Evolutionary conservation across 2,329 filamentous ascomycete genomes (phyloP).

Genomic region (Sarocladiaceae sp.): DNA sequence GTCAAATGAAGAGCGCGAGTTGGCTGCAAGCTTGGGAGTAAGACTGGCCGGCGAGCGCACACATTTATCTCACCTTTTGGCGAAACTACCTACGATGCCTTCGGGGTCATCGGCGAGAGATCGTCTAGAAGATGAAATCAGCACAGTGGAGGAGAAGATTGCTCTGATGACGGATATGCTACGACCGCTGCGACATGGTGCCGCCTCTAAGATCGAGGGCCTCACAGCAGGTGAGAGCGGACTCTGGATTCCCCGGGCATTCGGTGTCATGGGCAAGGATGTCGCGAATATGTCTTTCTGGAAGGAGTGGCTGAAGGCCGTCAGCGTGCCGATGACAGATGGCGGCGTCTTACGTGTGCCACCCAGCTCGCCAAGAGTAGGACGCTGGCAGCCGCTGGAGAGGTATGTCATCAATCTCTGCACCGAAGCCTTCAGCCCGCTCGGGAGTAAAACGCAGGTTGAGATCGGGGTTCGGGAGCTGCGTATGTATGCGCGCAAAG

Average conservation of each 20-base stretch:
- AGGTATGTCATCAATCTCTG: conserved; percentile 96
- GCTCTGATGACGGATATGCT: conserved; percentile 93
- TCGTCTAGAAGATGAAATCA: conserved; percentile 85
- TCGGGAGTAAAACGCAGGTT: conserved; percentile 91
- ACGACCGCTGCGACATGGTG: conserved; percentile 84
- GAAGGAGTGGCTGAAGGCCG: conserved; percentile 95
- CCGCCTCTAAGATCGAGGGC: conserved; percentile 94
- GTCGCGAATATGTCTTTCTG: conserved; percentile 80
- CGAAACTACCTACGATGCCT: conserved; percentile 70
- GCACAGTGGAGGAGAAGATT: conserved; percentile 94
- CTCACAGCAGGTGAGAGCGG: conserved; percentile 92
- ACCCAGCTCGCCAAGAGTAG: conserved; percentile 80
- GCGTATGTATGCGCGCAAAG: conserved; percentile 85
- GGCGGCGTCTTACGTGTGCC: conserved; percentile 77
- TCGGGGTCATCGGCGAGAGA: conserved; percentile 81
- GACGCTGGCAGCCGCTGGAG: conserved; percentile 93
- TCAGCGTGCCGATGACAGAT: conserved; percentile 94
- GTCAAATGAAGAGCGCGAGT: conserved; percentile 82
- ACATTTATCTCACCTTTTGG: conserved; percentile 80
- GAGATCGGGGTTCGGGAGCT: conserved; percentile 86
- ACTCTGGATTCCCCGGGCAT: conserved; percentile 90
- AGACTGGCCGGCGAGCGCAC: conserved; percentile 81
- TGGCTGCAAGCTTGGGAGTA: conserved; percentile 86
- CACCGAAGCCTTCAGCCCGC: conserved; percentile 85
- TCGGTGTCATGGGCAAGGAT: conserved; percentile 86